Evolutionary conservation across 139 green algal species (phyloP).

Genomic region (Coelastrella sp.): DNA sequence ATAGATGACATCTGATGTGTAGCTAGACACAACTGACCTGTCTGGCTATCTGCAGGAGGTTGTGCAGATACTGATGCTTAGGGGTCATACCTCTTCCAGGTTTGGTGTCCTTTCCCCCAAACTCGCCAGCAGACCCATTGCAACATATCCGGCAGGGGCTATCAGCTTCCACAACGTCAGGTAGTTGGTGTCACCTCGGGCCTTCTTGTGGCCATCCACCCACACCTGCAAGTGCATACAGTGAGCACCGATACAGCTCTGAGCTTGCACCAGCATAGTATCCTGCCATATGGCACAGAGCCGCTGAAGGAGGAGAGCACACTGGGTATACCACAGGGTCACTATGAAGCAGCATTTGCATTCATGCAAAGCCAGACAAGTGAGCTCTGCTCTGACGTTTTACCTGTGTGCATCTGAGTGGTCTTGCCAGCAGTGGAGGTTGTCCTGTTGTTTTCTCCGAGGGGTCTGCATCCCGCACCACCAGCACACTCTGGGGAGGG

Average conservation of each 20-base stretch:
- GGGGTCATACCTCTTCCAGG: neutral
- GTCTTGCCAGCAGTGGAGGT: conserved; percentile 58
- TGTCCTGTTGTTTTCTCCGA: conserved; percentile 36
- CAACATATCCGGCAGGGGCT: conserved; percentile 81
- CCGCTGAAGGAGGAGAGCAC: too few species aligned
- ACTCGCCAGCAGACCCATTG: conserved; percentile 79
- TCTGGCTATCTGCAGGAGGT: too few species aligned
- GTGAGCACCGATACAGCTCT: too few species aligned
- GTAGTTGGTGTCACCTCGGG: conserved; percentile 48
- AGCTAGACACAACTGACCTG: too few species aligned
- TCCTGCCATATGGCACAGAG: too few species aligned
- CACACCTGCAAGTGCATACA: conserved; percentile 63
- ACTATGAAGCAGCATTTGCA: too few species aligned
- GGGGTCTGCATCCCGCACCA: conserved; percentile 66
- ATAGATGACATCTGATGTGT: too few species aligned
- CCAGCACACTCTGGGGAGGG: conserved; percentile 66
- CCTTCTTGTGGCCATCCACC: conserved; percentile 67
- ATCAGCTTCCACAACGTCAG: conserved; percentile 85
- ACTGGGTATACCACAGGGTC: too few species aligned
- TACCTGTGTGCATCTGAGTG: conserved; percentile 34
- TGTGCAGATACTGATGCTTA: too few species aligned
- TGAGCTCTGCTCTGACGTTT: too few species aligned
- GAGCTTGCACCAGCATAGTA: too few species aligned
- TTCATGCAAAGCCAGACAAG: neutral
- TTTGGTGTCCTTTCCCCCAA: conserved; percentile 10